Conservation (phyloP, 768 basidiomycete species). For the Sutorius australiensis region DNA sequence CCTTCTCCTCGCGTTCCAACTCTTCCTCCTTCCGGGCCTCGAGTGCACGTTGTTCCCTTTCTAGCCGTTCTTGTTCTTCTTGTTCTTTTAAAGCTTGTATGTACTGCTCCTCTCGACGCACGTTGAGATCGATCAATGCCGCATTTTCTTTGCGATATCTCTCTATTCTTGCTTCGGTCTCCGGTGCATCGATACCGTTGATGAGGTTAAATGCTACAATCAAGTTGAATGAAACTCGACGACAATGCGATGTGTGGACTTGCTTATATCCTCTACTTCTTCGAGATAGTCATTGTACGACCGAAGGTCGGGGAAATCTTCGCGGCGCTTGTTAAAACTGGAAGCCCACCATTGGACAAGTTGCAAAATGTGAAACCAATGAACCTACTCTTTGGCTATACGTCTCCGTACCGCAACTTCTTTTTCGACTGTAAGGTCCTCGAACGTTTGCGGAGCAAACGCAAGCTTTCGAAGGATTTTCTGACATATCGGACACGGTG, state of each 20-base stretch:
- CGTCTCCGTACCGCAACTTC: conserved; percentile 87
- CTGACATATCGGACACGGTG: conserved; percentile 91
- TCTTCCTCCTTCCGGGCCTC: conserved; percentile 68
- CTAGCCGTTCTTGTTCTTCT: conserved; percentile 73
- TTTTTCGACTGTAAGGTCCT: conserved; percentile 89
- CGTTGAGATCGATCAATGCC: conserved; percentile 76
- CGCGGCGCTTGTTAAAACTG: conserved; percentile 91
- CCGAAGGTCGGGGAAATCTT: conserved; percentile 79
- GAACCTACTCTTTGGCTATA: conserved; percentile 79
- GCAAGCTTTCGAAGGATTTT: conserved; percentile 86
- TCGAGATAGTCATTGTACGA: conserved; percentile 95
- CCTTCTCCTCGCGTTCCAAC: conserved; percentile 71
- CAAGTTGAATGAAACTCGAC: background rate
- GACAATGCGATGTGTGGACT: conserved; percentile 18
- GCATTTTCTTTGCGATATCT: conserved; percentile 80
- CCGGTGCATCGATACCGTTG: conserved; percentile 73
- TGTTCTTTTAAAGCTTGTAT: conserved; percentile 68
- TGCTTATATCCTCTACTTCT: conserved; percentile 89
- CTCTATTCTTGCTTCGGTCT: conserved; percentile 81
- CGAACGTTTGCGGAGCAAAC: conserved; percentile 94
- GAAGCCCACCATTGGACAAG: background rate
- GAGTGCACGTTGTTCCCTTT: conserved; percentile 64
- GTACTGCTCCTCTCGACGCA: conserved; percentile 77
- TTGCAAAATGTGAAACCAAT: background rate
- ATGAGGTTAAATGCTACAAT: conserved; percentile 88